phyloP scores from a whole-genome alignment of 2,329 filamentous ascomycete species.

The Pseudogymnoascus verrucosus region DNA sequence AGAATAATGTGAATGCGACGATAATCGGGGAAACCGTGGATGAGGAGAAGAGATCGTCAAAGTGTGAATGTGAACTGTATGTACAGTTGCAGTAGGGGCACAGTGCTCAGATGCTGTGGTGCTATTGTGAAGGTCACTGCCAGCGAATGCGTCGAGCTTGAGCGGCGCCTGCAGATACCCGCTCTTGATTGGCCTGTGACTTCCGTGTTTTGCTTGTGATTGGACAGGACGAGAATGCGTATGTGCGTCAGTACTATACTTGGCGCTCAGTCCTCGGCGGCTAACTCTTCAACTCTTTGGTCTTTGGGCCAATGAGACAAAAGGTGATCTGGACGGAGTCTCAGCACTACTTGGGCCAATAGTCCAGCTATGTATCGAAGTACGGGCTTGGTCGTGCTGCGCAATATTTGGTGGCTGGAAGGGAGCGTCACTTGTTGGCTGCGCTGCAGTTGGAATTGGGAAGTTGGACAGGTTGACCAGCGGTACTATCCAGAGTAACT shows the following conservation, averaged over 20 bases:
- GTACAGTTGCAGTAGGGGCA: neutral
- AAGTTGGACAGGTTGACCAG: neutral
- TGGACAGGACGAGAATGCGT: neutral
- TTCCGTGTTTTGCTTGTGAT: neutral
- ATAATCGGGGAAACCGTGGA: neutral
- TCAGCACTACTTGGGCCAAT: neutral
- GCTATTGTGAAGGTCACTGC: neutral
- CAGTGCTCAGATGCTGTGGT: neutral
- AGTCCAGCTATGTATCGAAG: neutral
- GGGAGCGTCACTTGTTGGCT: neutral
- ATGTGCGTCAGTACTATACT: conserved; percentile 3
- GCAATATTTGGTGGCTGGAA: neutral
- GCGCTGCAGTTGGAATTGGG: neutral
- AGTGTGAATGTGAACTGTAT: conserved; percentile 1
- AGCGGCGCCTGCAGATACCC: neutral
- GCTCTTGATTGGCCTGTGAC: neutral
- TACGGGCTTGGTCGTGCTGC: neutral
- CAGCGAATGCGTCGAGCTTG: neutral
- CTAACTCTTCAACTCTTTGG: neutral
- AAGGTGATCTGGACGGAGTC: neutral
- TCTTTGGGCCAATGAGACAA: neutral
- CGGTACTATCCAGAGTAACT: neutral
- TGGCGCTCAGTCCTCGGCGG: neutral
- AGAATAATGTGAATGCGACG: neutral
- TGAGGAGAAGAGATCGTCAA: conserved; percentile 1